These are phyloP conservation scores for Marasmius fiardii DNA, from an alignment of 1,284 basidiomycete genomes.

Conservation along the genomic window DNA sequence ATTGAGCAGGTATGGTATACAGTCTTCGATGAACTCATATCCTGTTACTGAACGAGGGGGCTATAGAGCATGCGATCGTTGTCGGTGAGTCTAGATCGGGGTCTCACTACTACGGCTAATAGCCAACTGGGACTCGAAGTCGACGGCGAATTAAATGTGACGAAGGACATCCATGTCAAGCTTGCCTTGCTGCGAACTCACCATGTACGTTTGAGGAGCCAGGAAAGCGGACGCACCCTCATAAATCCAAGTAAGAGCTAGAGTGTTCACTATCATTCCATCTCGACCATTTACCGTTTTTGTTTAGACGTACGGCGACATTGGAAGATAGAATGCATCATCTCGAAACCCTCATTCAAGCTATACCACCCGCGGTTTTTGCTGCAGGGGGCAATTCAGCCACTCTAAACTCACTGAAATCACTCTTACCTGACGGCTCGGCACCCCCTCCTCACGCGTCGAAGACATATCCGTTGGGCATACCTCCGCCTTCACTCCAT, in stretches of 20 bases:
- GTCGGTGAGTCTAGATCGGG: slow-evolving; percentile 55
- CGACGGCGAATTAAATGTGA: slow-evolving; percentile 80
- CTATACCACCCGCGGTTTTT: slow-evolving; percentile 77
- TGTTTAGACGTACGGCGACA: slow-evolving; percentile 63
- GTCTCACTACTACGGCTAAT: neutral
- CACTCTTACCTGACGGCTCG: slow-evolving; percentile 35
- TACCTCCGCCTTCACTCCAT: slow-evolving; percentile 73
- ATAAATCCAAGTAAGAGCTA: slow-evolving; percentile 78
- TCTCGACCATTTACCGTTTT: slow-evolving; percentile 5
- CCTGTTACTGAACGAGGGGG: too few relatives aligned
- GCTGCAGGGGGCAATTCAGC: slow-evolving; percentile 40
- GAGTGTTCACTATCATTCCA: neutral
- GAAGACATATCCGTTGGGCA: slow-evolving; percentile 58
- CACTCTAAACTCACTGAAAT: slow-evolving; percentile 19
- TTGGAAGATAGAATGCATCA: slow-evolving; percentile 84
- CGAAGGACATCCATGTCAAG: slow-evolving; percentile 82
- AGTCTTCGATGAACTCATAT: too few relatives aligned
- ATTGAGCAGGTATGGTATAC: slow-evolving; percentile 67
- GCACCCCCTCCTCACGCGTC: slow-evolving; percentile 46
- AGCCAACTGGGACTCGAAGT: slow-evolving; percentile 29
- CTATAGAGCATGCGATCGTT: slow-evolving; percentile 77
- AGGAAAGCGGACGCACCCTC: slow-evolving; percentile 76
- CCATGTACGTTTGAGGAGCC: slow-evolving; percentile 82
- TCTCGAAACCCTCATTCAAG: slow-evolving; percentile 75
- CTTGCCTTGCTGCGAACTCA: slow-evolving; percentile 73